These are phyloP conservation scores for Clitoria ternatea DNA, from an alignment of 306 rosid species.

Conservation along the genomic window DNA sequence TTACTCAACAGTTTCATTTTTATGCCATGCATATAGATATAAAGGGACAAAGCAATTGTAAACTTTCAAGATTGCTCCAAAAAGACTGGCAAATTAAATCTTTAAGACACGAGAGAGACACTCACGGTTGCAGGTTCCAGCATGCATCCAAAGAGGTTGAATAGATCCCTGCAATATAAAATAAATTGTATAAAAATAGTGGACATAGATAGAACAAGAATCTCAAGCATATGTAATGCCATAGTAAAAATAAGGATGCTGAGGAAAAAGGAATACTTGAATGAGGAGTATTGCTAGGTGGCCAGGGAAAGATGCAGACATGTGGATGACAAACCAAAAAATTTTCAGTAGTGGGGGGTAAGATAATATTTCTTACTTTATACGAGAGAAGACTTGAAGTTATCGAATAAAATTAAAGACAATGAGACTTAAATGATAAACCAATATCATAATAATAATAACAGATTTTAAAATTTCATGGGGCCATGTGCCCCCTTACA, in stretches of 20 bases:
- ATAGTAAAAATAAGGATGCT: not conserved
- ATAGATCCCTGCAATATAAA: conserved; percentile 63
- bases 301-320: not conserved
- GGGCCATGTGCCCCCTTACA: too few relatives aligned
- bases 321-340: too few relatives aligned
- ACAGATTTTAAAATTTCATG: too few relatives aligned
- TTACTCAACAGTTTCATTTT: not conserved
- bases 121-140: conserved; percentile 92
- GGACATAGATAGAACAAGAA: not conserved
- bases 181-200: conserved; percentile 21
- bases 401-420: too few relatives aligned
- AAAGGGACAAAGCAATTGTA: not conserved
- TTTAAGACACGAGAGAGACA: conserved; percentile 18
- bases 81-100: not conserved
- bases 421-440: too few relatives aligned
- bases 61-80: conserved; percentile 12
- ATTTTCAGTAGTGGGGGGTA: too few relatives aligned
- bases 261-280: not conserved
- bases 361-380: too few relatives aligned
- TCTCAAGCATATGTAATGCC: not conserved
- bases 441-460: too few relatives aligned
- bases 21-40: not conserved
- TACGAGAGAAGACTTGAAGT: too few relatives aligned
- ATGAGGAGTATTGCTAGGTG: not conserved
- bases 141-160: conserved; percentile 71